Conservation (phyloP, 768 basidiomycete species). For the Goffeauzyma gilvescens region DNA sequence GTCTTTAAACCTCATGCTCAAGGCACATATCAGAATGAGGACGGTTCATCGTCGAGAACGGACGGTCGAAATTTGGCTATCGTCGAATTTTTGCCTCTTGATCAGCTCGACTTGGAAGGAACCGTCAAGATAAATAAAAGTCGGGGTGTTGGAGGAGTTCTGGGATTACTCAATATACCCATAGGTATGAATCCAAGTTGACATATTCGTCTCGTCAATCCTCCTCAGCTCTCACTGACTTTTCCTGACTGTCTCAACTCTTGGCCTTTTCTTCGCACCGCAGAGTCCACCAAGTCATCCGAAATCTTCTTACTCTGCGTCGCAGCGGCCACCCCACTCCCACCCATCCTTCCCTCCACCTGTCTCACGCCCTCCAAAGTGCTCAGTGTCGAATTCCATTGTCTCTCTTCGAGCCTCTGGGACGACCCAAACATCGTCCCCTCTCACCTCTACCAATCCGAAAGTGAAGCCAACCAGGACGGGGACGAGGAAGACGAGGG, state of each 20-base stretch:
- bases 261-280: neutral
- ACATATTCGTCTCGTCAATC: neutral
- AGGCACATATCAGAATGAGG: slow-evolving; percentile 4
- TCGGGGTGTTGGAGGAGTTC: slow-evolving; percentile 53
- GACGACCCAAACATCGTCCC: slow-evolving; percentile 40
- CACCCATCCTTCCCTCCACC: slow-evolving; percentile 40
- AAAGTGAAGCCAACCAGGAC: slow-evolving; percentile 31
- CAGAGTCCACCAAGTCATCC: slow-evolving; percentile 37
- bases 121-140: slow-evolving; percentile 52
- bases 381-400: slow-evolving; percentile 74
- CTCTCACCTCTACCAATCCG: slow-evolving; percentile 34
- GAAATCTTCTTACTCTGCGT: slow-evolving; percentile 64
- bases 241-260: slow-evolving; percentile 4
- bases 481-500: no score
- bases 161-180: slow-evolving; percentile 40
- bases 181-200: slow-evolving; percentile 25
- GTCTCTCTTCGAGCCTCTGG: slow-evolving; percentile 64
- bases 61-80: slow-evolving; percentile 38
- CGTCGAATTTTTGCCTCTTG: slow-evolving; percentile 63
- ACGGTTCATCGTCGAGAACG: slow-evolving; percentile 4
- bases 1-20: slow-evolving; percentile 26
- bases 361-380: slow-evolving; percentile 48
- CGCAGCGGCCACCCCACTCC: slow-evolving; percentile 51
- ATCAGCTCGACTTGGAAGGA: slow-evolving; percentile 49
- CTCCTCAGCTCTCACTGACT: neutral